Evolutionary conservation across 768 basidiomycete genomes (phyloP), one percentile per base, ranked within the genome.

Genomic region (Amanita pallidorosea): DNA sequence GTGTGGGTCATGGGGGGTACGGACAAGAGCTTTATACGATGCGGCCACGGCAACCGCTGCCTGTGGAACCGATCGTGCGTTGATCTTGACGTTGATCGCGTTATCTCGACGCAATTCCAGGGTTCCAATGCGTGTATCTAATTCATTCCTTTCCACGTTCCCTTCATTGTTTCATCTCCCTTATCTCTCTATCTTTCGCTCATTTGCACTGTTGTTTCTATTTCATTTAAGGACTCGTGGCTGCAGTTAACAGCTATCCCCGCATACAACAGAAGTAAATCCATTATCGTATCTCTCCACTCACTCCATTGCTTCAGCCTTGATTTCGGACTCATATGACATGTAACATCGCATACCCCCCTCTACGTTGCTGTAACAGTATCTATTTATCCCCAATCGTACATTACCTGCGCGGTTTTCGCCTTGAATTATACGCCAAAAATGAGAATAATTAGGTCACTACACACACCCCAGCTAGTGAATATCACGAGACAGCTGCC

Each of bases 401-500:
- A n/a, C 6, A n/a, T 27, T 45, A 29, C 27, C 11, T 31, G 25
- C 27, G 25, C 27, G 27, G 5, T 45, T 43, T 7, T 25, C 12
- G 23, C 22, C 25, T 23, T 29, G 8, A 25, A 27, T 27, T n/a
- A 44, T 35, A 17, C 13, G 17, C 12, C 45, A 33, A 34, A 8
- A 15, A 13, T n/a, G 9, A 37, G 17, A 46, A 34, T 13, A 31
- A 33, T 46, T 23, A 15, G 38, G 23, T 23, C 22, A 23, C 22
- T 23, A 23, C 22, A 2, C 22, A 23, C 22, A 2, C n/a, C n/a
- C n/a, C n/a, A n/a, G n/a, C n/a, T n/a, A n/a, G n/a, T 27, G 20
- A 38, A 27, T 17, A 22, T 53, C 47, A 62, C 35, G 42, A 37
- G 23, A 56, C 49, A 8, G 50, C 12, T 43, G 60, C 56, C 7